A percentile compares a stretch with the other conserved stretches of the same genome.
These are phyloP conservation scores for Fusarium abutilonis DNA, from an alignment of 2,329 filamentous ascomycete genomes.

Conservation along the genomic window DNA sequence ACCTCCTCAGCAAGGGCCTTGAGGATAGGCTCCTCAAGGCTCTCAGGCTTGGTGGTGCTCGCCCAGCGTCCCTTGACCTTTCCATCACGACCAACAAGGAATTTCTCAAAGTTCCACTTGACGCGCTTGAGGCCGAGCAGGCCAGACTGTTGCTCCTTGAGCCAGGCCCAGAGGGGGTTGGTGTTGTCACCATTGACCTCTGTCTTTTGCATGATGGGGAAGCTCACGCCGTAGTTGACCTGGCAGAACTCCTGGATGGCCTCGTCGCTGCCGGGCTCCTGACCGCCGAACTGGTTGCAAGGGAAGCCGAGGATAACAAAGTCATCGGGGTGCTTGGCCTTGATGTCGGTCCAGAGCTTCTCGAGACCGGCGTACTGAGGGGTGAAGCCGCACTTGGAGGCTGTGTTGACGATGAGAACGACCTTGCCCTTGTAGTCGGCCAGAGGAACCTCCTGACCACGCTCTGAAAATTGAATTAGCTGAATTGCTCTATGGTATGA, in stretches of 20 bases:
- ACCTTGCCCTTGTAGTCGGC: slow-evolving; percentile 86
- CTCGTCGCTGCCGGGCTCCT: slow-evolving; percentile 86
- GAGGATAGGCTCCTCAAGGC: slow-evolving; percentile 77
- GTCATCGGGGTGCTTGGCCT: slow-evolving; percentile 73
- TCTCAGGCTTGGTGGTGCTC: slow-evolving; percentile 86
- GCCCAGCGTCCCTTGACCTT: slow-evolving; percentile 88
- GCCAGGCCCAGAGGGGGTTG: slow-evolving; percentile 81
- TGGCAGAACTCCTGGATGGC: slow-evolving; percentile 88
- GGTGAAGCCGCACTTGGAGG: slow-evolving; percentile 98
- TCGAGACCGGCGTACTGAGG: slow-evolving; percentile 93
- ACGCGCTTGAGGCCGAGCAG: slow-evolving; percentile 87
- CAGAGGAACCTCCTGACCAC: slow-evolving; percentile 76
- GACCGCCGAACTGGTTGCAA: slow-evolving; percentile 95
- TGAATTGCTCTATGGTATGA: not conserved
- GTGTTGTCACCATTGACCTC: slow-evolving; percentile 91
- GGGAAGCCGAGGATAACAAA: slow-evolving; percentile 95
- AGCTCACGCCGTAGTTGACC: slow-evolving; percentile 89
- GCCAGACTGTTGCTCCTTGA: slow-evolving; percentile 79
- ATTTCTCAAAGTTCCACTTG: slow-evolving; percentile 99
- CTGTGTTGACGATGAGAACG: slow-evolving; percentile 95
- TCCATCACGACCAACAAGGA: slow-evolving; percentile 86
- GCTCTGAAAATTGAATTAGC: slow-evolving; percentile 46
- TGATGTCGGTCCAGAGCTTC: slow-evolving; percentile 83
- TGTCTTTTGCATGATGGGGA: slow-evolving; percentile 90
- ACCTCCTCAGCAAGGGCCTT: slow-evolving; percentile 66